Conservation (phyloP, 176 grass and related monocot genomes). For the Saccharum spontaneum region DNA sequence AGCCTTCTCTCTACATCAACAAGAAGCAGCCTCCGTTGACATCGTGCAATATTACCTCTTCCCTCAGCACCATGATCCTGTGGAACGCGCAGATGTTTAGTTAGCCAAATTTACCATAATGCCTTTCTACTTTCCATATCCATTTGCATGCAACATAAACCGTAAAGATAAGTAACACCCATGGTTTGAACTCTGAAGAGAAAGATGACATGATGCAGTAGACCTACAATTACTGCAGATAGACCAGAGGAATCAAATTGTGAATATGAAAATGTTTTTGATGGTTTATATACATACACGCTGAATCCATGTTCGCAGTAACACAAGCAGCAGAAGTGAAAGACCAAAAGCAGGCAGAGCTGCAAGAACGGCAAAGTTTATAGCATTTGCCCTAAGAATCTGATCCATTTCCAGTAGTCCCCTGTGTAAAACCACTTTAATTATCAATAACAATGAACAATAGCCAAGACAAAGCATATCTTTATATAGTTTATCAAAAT, state of each 20-base stretch:
- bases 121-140: slow-evolving; percentile 17
- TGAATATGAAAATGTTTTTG: slow-evolving; percentile 8
- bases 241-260: background rate
- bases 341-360: slow-evolving; percentile 90
- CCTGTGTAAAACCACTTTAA: slow-evolving; percentile 49
- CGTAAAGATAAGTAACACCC: background rate
- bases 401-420: slow-evolving; percentile 95
- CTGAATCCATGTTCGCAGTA: slow-evolving; percentile 69
- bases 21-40: slow-evolving; percentile 84
- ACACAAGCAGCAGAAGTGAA: slow-evolving; percentile 63
- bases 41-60: slow-evolving; percentile 78
- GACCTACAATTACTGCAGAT: background rate
- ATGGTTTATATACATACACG: slow-evolving; percentile 60
- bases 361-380: slow-evolving; percentile 97
- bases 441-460: slow-evolving; percentile 9
- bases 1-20: slow-evolving; percentile 84
- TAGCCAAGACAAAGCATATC: background rate
- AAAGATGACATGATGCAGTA: slow-evolving; percentile 2
- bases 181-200: background rate
- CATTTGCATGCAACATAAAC: background rate
- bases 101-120: slow-evolving; percentile 32
- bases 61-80: slow-evolving; percentile 92
- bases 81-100: slow-evolving; percentile 29
- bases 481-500: slow-evolving; percentile 30
- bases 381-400: slow-evolving; percentile 94